Base-by-base conservation (phyloP, 805 yeast species). In the Myxozyma nipponensis region DNA sequence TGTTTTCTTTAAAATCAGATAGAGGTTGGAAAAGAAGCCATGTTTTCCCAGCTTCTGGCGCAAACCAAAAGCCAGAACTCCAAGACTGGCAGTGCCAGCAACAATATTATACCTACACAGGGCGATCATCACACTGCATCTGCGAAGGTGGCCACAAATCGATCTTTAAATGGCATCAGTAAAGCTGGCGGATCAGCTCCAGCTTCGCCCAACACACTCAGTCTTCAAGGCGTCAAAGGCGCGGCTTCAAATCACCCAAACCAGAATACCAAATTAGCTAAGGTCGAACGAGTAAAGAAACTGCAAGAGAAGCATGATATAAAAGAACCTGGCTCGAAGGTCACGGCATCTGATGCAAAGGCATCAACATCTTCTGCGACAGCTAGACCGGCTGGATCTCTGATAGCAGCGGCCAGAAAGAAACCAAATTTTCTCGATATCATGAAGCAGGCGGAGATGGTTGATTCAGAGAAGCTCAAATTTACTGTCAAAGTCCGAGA, bases 401-500 rank as follows among this genome's bases (percentile, higher is more conserved):
- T 13, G 22, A n/a, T 45, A 17, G 19, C 35, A 46, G 7, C 44
- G 32, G 13, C 17, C 5, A 22, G 34, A 26, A 22, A 17, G 18
- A 23, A 80, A 62, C 66, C 83, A 64, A 78, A 81, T 17, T 84
- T 83, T 62, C 75, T 74, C 48, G 86, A 85, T 39, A 72, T 84
- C 46, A 79, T 84, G 85, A 78, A 78, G 61, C 78, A 79, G 63
- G 93, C 91, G 0, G 76, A 76, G 13, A 67, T 69, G 10, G 77
- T 84, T 1, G 85, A 83, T 62, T 71, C 73, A 24, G 73, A 63
- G 54, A 73, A 71, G 62, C 70, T 70, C 61, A 77, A 71, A 42
- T 65, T 63, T 57, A 72, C 63, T 49, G 72, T 62, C 66, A 77
- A 69, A 49, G 63, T 69, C 17, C 51, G 49, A 5, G 60, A 57